These are phyloP conservation scores for Tausonia pullulans DNA, from an alignment of 1,284 basidiomycete genomes.

Conservation along the genomic window DNA sequence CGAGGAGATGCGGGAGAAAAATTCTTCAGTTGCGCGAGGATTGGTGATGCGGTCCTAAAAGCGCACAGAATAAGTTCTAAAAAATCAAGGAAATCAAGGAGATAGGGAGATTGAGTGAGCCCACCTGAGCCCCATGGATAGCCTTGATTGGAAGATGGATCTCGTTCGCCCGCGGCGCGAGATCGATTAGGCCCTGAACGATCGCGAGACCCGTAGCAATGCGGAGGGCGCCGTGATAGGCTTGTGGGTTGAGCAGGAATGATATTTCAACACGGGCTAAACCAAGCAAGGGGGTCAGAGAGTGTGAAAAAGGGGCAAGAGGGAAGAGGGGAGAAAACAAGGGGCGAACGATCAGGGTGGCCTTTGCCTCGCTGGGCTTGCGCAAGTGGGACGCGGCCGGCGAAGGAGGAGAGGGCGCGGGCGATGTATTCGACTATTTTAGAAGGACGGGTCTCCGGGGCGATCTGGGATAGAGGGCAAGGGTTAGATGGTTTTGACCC, in stretches of 20 bases:
- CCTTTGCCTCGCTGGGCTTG: slow-evolving; percentile 32
- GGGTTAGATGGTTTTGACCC: background rate
- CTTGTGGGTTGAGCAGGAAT: slow-evolving; percentile 26
- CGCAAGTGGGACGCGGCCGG: slow-evolving; percentile 30
- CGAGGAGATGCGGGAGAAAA: slow-evolving; percentile 19
- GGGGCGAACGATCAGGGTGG: slow-evolving; percentile 29
- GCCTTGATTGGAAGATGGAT: slow-evolving; percentile 29
- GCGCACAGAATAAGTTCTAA: no score
- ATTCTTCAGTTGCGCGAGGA: slow-evolving; percentile 26
- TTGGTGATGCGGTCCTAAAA: slow-evolving; percentile 28
- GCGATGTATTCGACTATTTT: slow-evolving; percentile 23
- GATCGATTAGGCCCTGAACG: slow-evolving; percentile 25
- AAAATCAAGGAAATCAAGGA: no score
- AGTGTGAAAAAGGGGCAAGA: background rate
- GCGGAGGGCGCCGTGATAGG: slow-evolving; percentile 31
- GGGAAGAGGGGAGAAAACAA: background rate
- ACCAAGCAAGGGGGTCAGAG: background rate
- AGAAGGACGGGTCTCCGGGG: slow-evolving; percentile 19
- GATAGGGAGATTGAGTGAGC: no score
- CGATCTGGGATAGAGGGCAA: background rate
- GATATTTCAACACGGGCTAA: slow-evolving; percentile 20
- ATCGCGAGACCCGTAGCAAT: slow-evolving; percentile 32
- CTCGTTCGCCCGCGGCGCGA: slow-evolving; percentile 23
- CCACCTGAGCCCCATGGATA: slow-evolving; percentile 25
- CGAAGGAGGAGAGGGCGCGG: slow-evolving; percentile 24